A percentile compares a stretch with the other conserved stretches of the same genome.
Conservation (phyloP, 164 flowering plant genomes). For the Aristolochia californica region DNA sequence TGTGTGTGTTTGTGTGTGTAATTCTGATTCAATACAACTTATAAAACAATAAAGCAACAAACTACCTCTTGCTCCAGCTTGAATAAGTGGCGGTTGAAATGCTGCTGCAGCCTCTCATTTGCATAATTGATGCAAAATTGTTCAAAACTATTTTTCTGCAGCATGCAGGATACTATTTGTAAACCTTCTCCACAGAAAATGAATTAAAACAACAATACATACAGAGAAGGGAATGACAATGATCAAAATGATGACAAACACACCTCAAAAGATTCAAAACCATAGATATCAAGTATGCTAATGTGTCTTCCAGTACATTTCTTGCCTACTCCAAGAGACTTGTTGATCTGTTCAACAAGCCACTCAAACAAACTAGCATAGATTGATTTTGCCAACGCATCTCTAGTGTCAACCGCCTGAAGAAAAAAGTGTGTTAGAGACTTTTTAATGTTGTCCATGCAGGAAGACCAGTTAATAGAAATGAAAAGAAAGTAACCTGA, state of each 20-base stretch:
- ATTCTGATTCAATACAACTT: no score
- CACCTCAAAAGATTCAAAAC: constrained; percentile 95
- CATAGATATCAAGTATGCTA: constrained; percentile 97
- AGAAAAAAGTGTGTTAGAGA: neutral
- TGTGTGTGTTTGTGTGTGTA: no score
- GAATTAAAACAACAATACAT: neutral
- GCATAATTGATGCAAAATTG: constrained; percentile 99
- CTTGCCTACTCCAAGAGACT: constrained; percentile 88
- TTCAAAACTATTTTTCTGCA: constrained; percentile 93
- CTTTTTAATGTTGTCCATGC: neutral
- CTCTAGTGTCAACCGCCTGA: constrained; percentile 87
- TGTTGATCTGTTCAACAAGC: constrained; percentile 93
- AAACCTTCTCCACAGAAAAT: no score
- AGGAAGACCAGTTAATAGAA: neutral
- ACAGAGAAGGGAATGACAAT: neutral
- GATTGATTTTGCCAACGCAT: constrained; percentile 94
- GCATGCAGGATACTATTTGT: neutral
- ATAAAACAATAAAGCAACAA: neutral
- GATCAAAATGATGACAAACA: constrained; percentile 8
- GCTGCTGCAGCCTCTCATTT: constrained; percentile 96
- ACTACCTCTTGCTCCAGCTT: constrained; percentile 96
- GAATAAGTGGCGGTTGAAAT: constrained; percentile 94
- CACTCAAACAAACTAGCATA: constrained; percentile 96
- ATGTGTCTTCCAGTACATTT: constrained; percentile 89
- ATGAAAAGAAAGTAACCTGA: constrained; percentile 42